Conservation (phyloP, 371 early-diverging fungal genomes). For the Coemansia linderi region DNA sequence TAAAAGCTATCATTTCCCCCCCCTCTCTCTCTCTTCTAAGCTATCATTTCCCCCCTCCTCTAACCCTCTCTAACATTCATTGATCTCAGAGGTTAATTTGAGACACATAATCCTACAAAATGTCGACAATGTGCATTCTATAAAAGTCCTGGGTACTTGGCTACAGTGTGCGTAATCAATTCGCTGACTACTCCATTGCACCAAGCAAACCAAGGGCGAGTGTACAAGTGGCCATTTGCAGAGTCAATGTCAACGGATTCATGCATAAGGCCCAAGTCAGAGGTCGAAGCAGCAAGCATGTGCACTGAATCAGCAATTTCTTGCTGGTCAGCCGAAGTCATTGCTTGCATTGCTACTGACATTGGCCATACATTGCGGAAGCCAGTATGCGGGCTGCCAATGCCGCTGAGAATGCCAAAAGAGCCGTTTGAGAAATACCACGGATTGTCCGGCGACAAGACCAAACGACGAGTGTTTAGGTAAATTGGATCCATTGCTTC, state of each 20-base stretch:
- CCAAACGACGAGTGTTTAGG: conserved; percentile 55
- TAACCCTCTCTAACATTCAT: no score
- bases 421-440: conserved; percentile 59
- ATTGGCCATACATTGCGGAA: conserved; percentile 25
- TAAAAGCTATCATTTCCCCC: no score
- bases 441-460: conserved; percentile 59
- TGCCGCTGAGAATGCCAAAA: conserved; percentile 42
- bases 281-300: conserved; percentile 11
- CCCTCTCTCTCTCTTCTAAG: no score
- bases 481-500: conserved; percentile 53
- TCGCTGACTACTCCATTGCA: conserved; percentile 35
- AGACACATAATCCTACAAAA: no score
- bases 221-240: neutral
- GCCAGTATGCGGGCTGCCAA: conserved; percentile 62
- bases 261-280: conserved; percentile 23
- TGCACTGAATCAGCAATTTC: conserved; percentile 1
- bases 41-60: no score
- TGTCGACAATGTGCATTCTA: neutral
- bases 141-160: neutral
- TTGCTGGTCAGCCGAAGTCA: conserved; percentile 3
- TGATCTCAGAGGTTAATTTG: no score
- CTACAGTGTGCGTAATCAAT: conserved; percentile 1
- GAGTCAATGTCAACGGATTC: conserved; percentile 19
- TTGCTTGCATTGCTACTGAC: conserved; percentile 16
- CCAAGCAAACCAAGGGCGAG: conserved; percentile 34